These are phyloP conservation scores for Thalassiosira ordinaria DNA, from an alignment of 352 stramenopile species.

Conservation along the genomic window DNA sequence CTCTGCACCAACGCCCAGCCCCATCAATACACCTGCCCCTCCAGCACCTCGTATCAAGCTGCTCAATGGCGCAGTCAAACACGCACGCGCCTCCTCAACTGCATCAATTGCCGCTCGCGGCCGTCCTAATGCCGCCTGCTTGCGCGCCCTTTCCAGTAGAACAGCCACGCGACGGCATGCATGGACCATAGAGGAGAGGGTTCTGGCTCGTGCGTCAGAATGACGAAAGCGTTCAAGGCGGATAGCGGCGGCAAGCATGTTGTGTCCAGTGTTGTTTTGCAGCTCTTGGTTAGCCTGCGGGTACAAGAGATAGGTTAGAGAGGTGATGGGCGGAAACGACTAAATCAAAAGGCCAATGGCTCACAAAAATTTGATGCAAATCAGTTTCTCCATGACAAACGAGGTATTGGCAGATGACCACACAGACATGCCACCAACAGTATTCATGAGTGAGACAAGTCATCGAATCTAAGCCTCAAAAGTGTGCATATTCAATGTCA, in stretches of 20 bases:
- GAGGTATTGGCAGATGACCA: no score
- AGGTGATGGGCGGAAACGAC: no score
- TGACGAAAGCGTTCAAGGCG: conserved; percentile 67
- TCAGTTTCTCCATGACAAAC: no score
- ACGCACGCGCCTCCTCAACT: conserved; percentile 79
- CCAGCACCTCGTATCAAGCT: conserved; percentile 58
- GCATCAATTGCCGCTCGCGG: conserved; percentile 75
- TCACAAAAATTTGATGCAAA: no score
- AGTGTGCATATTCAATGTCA: no score
- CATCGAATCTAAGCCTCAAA: no score
- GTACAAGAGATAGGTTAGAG: no score
- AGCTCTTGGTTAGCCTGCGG: conserved; percentile 73
- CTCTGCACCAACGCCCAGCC: background rate
- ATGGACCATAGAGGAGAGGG: conserved; percentile 73
- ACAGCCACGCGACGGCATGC: conserved; percentile 75
- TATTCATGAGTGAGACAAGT: no score
- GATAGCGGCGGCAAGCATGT: conserved; percentile 64
- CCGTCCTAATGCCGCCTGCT: conserved; percentile 73
- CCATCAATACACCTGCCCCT: conserved; percentile 24
- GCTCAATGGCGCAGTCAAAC: conserved; percentile 70
- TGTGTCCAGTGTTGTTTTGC: conserved; percentile 72
- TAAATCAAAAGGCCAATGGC: no score
- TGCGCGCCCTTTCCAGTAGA: conserved; percentile 71
- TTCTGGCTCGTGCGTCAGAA: conserved; percentile 61
- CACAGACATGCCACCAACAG: no score